These are phyloP conservation scores for Marasmius tenuissimus DNA, from an alignment of 1,284 basidiomycete species.

Conservation along the genomic window DNA sequence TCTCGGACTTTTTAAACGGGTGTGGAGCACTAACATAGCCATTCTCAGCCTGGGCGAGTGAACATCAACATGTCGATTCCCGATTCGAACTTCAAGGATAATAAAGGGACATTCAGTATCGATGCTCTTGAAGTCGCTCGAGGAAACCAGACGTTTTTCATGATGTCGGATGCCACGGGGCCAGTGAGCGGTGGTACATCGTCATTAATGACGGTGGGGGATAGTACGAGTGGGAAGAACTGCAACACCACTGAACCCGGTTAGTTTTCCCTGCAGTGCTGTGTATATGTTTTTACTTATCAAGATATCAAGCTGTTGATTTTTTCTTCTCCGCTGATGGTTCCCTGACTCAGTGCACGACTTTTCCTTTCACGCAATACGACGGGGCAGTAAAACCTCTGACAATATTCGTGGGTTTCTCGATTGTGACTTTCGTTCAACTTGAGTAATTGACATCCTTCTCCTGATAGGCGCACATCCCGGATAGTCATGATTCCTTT, in stretches of 20 bases:
- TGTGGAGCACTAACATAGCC: not conserved
- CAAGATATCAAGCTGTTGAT: not conserved
- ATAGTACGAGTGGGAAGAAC: not conserved
- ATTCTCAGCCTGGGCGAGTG: not conserved
- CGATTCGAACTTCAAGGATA: not conserved
- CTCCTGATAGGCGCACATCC: not conserved
- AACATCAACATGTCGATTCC: not conserved
- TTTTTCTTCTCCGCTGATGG: not conserved
- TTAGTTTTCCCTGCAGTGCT: not conserved
- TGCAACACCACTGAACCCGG: not conserved
- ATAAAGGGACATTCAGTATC: not conserved
- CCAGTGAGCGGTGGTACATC: not conserved
- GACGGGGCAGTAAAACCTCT: not conserved
- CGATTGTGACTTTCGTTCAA: not conserved
- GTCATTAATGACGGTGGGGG: not conserved
- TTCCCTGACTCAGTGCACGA: not conserved
- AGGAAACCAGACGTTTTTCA: not conserved
- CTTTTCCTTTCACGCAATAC: not conserved
- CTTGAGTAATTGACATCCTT: not conserved
- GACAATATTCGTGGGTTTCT: not conserved
- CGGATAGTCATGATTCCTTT: not conserved
- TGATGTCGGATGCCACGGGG: slow-evolving; percentile 1
- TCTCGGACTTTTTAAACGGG: not conserved
- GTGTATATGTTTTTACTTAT: not conserved
- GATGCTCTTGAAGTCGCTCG: not conserved